Conservation (phyloP, 805 yeast species). For the Ogataea naganishii region DNA sequence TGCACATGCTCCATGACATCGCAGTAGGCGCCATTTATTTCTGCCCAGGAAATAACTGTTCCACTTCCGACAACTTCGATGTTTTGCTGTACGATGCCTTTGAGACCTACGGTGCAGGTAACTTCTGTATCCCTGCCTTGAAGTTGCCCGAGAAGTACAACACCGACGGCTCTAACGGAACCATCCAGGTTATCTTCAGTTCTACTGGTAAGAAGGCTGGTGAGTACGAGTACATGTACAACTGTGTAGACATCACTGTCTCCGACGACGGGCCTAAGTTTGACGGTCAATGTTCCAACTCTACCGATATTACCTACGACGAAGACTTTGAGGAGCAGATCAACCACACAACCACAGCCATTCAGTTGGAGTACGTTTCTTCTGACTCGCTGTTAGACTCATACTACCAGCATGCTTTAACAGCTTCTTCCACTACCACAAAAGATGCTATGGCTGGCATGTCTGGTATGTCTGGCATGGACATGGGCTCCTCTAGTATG, state of each 20-base stretch:
- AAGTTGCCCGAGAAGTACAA: slow-evolving; percentile 15
- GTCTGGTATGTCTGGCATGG: slow-evolving; percentile 9
- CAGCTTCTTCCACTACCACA: slow-evolving; percentile 2
- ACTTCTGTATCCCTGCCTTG: slow-evolving; percentile 20
- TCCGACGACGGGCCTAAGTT: slow-evolving; percentile 16
- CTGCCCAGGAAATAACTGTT: slow-evolving; percentile 16
- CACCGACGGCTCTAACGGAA: slow-evolving; percentile 15
- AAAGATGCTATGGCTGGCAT: slow-evolving; percentile 4
- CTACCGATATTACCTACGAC: slow-evolving; percentile 8
- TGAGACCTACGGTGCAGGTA: slow-evolving; percentile 14
- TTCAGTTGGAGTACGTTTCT: slow-evolving; percentile 4
- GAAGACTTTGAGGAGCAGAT: slow-evolving; percentile 3
- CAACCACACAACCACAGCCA: background rate
- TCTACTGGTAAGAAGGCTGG: slow-evolving; percentile 10
- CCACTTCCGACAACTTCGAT: slow-evolving; percentile 14
- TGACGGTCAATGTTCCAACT: slow-evolving; percentile 20
- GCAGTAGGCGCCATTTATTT: slow-evolving; percentile 19
- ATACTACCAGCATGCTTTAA: slow-evolving; percentile 5
- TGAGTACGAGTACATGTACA: slow-evolving; percentile 17
- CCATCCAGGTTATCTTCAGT: slow-evolving; percentile 19
- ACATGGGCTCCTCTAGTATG: slow-evolving; percentile 12
- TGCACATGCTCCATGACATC: slow-evolving; percentile 11
- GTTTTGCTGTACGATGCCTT: slow-evolving; percentile 15
- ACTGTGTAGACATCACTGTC: slow-evolving; percentile 21
- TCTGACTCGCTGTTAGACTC: slow-evolving; percentile 5